A percentile compares a stretch with the other conserved stretches of the same genome.
phyloP scores from a whole-genome alignment of 1,284 basidiomycete genomes.

The Naganishia albida region DNA sequence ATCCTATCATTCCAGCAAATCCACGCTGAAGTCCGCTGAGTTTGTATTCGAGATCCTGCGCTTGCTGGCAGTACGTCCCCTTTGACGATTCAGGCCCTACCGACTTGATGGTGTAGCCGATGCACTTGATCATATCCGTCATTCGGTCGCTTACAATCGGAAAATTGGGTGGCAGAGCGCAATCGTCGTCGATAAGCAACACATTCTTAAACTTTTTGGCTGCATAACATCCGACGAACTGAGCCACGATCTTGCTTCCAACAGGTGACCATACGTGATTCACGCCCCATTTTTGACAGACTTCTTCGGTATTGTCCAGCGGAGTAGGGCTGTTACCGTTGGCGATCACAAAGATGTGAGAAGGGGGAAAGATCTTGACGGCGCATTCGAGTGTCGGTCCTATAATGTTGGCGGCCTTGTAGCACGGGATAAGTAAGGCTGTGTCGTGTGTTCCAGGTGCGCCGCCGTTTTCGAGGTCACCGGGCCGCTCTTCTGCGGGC shows the following conservation, averaged over 20 bases:
- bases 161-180: slow-evolving; percentile 22
- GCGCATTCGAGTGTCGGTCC: slow-evolving; percentile 7
- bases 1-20: slow-evolving; percentile 14
- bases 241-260: slow-evolving; percentile 22
- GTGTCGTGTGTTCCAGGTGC: slow-evolving; percentile 15
- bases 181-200: slow-evolving; percentile 25
- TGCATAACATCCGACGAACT: slow-evolving; percentile 24
- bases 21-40: slow-evolving; percentile 15
- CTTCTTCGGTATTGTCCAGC: slow-evolving; percentile 19
- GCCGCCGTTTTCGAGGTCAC: slow-evolving; percentile 1
- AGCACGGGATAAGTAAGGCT: slow-evolving; percentile 15
- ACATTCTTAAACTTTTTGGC: slow-evolving; percentile 22
- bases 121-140: slow-evolving; percentile 19
- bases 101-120: slow-evolving; percentile 27
- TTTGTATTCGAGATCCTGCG: slow-evolving; percentile 25
- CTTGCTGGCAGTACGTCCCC: slow-evolving; percentile 23
- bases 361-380: slow-evolving; percentile 20
- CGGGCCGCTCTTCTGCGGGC: not conserved
- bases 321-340: slow-evolving; percentile 21
- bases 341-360: slow-evolving; percentile 15
- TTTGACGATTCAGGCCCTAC: slow-evolving; percentile 16
- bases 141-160: slow-evolving; percentile 24
- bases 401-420: slow-evolving; percentile 16
- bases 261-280: slow-evolving; percentile 23
- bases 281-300: slow-evolving; percentile 12